phyloP scores from a whole-genome alignment of 129 eudicot species.

The Flaveria bidentis region DNA sequence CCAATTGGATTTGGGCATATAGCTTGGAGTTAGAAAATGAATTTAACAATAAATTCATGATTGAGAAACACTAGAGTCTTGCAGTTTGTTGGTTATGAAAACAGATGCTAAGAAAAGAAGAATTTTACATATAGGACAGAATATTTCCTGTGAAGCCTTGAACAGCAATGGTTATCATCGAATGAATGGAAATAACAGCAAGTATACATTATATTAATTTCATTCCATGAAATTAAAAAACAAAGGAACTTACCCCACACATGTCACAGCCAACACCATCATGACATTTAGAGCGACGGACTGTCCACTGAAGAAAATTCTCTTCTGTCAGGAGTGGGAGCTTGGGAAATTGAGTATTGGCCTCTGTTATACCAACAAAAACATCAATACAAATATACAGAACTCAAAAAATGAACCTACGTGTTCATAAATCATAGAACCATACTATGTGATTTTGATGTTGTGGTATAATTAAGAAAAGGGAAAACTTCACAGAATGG shows the following conservation, averaged over 20 bases:
- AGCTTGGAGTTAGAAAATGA: background rate
- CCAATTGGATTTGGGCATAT: background rate
- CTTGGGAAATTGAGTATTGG: constrained; percentile 30
- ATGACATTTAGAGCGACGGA: constrained; percentile 46
- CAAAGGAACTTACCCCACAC: constrained; percentile 63
- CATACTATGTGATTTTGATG: constrained; percentile 12
- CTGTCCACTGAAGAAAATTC: constrained; percentile 38
- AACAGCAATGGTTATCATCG: background rate
- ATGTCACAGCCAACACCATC: constrained; percentile 65
- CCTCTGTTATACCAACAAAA: constrained; percentile 42
- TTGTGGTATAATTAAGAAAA: background rate
- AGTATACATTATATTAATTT: background rate
- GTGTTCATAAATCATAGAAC: background rate
- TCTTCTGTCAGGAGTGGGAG: constrained; percentile 42
- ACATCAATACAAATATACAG: constrained; percentile 16
- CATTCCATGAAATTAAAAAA: background rate
- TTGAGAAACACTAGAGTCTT: background rate
- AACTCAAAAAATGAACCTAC: background rate
- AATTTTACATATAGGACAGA: background rate
- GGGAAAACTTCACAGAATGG: no score
- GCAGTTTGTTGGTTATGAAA: background rate
- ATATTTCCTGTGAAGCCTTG: background rate
- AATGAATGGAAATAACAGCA: background rate
- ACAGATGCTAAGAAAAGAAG: constrained; percentile 13
- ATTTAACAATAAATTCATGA: background rate